phyloP scores from a whole-genome alignment of 768 basidiomycete genomes.

The Russula earlei region DNA sequence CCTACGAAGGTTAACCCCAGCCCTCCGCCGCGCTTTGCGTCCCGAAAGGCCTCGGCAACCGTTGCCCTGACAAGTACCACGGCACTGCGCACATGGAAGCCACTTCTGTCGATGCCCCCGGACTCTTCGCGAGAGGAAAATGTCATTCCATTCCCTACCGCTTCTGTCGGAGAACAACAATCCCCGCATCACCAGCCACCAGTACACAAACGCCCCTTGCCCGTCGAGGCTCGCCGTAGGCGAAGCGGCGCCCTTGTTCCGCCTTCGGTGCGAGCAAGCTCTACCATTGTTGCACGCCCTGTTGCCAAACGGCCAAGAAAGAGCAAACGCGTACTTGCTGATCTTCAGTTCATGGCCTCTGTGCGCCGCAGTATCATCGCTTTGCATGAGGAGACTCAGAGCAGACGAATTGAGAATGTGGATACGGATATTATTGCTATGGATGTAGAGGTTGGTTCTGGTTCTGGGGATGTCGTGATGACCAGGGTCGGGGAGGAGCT shows the following conservation, averaged over 20 bases:
- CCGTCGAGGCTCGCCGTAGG: constrained; percentile 7
- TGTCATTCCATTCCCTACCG: constrained; percentile 3
- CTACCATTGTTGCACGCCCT: background rate
- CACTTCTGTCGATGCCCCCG: background rate
- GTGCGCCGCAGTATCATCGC: constrained; percentile 18
- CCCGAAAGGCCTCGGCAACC: constrained; percentile 14
- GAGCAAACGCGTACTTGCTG: constrained; percentile 18
- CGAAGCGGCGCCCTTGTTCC: constrained; percentile 14
- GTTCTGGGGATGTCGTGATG: background rate
- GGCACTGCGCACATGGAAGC: constrained; percentile 10
- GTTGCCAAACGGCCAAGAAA: constrained; percentile 18
- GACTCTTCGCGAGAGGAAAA: constrained; percentile 4
- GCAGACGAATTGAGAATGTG: background rate
- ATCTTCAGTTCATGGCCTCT: constrained; percentile 17
- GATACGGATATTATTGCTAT: background rate
- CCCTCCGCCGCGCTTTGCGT: constrained; percentile 9
- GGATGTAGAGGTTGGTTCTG: constrained; percentile 1
- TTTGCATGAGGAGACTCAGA: background rate
- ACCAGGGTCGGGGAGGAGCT: constrained; percentile 4
- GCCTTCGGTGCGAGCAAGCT: background rate
- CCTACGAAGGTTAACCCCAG: background rate
- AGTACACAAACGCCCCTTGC: constrained; percentile 12
- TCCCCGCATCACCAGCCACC: background rate
- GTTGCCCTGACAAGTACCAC: constrained; percentile 16
- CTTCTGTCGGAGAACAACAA: background rate